A percentile compares a stretch with the other conserved stretches of the same genome.
phyloP scores from a whole-genome alignment of 116 monocot genomes.

The Trichopus zeylanicus region DNA sequence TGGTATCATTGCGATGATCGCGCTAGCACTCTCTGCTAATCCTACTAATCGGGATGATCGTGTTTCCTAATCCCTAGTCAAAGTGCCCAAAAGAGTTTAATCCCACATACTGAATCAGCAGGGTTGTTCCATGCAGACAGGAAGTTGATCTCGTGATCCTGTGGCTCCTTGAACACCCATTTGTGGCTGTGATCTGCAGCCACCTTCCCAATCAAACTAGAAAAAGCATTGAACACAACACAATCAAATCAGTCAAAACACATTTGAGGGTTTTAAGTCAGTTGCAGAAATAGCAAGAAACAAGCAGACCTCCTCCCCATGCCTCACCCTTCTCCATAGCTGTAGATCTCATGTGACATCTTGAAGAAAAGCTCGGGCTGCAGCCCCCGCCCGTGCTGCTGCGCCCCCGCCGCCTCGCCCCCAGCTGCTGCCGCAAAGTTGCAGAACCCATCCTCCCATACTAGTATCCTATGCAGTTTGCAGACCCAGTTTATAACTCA shows the following conservation, averaged over 20 bases:
- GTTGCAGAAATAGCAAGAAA: constrained; percentile 3
- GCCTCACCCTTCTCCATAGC: constrained; percentile 87
- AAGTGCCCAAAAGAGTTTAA: no score
- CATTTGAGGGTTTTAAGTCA: no score
- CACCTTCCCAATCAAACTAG: constrained; percentile 73
- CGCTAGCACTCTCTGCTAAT: no score
- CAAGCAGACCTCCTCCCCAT: background rate
- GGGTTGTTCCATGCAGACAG: constrained; percentile 54
- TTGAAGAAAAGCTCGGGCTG: constrained; percentile 97
- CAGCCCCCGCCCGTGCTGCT: constrained; percentile 20
- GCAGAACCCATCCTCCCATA: constrained; percentile 97
- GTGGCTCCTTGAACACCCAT: constrained; percentile 63
- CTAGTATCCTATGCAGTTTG: constrained; percentile 47
- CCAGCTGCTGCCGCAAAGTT: constrained; percentile 63
- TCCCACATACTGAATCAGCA: constrained; percentile 43
- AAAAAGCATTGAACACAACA: background rate
- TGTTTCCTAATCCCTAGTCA: no score
- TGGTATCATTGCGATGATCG: no score
- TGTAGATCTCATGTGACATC: constrained; percentile 99
- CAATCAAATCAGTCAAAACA: no score
- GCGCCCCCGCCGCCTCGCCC: background rate
- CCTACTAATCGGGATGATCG: no score
- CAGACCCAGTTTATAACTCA: background rate
- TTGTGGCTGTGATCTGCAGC: constrained; percentile 74
- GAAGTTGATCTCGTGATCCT: constrained; percentile 45